Conservation (phyloP, 2,329 filamentous ascomycete genomes). For the Madurella mycetomatis region DNA sequence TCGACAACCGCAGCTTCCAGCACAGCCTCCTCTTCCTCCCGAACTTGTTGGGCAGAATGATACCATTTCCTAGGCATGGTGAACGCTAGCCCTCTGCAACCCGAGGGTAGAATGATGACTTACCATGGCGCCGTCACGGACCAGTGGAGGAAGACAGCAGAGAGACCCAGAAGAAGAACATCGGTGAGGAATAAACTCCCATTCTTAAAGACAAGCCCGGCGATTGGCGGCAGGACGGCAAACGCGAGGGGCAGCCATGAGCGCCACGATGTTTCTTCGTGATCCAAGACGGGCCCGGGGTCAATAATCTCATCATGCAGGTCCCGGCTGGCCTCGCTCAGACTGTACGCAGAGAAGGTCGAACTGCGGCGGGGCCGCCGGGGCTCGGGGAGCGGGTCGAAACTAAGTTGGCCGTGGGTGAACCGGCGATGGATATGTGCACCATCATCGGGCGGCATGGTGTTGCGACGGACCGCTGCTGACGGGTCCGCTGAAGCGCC, state of each 20-base stretch:
- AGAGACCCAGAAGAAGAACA: constrained; percentile 71
- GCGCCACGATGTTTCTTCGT: constrained; percentile 61
- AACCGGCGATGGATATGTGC: neutral
- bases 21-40: constrained; percentile 46
- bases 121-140: constrained; percentile 87
- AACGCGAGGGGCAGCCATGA: constrained; percentile 78
- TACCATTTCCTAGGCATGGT: constrained; percentile 63
- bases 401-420: constrained; percentile 1
- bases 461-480: neutral
- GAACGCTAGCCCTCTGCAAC: neutral
- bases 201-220: constrained; percentile 77
- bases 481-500: neutral
- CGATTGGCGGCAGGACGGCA: constrained; percentile 80
- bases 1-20: constrained; percentile 43
- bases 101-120: constrained; percentile 25
- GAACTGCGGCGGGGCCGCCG: constrained; percentile 63
- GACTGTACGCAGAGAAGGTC: constrained; percentile 69
- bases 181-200: constrained; percentile 82
- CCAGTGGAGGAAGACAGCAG: constrained; percentile 87
- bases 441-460: neutral
- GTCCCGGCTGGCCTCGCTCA: constrained; percentile 61
- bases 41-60: constrained; percentile 61
- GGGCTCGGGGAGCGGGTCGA: constrained; percentile 24
- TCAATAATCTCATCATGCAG: constrained; percentile 66
- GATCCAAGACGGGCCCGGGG: constrained; percentile 39